Evolutionary conservation across 2,329 filamentous ascomycete genomes (phyloP), one percentile per base, ranked within the genome.

Genomic region (Sarocladium oryzae): DNA sequence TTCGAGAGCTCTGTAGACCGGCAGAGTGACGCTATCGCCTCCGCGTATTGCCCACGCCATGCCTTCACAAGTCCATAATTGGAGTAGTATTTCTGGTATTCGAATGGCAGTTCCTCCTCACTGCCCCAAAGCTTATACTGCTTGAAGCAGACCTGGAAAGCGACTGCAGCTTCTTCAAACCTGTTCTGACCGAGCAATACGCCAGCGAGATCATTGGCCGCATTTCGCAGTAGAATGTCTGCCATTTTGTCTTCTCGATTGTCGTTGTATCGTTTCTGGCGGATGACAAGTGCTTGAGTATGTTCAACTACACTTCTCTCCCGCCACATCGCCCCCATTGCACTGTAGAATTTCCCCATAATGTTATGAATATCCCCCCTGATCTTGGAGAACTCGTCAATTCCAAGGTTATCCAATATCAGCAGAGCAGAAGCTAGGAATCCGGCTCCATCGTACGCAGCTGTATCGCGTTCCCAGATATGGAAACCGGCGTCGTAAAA

Each of bases 61-160:
- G 23, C 9, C n/a, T 45, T 6, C 13, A 45, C 40, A 8, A 28
- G 40, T 6, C 40, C 40, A n/a, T 45, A 16, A n/a, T 45, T 45
- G 13, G 23, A 45, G 23, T 45, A 45, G 40, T 45, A 45, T 23
- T 45, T 45, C 23, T 45, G 40, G n/a, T 45, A 45, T n/a, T 45
- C 40, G 23, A 45, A 45, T 4, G 40, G 40, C 24, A 45, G 5
- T 9, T 45, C 40, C 18, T 45, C 40, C 23, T 45, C 40, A n/a
- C 5, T 45, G 24, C 40, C 40, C 40, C 40, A 45, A 11, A 45
- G 21, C 23, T 30, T 45, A 23, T 45, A 45, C 18, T 45, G 40
- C 13, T 30, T 30, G 40, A 45, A 30, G 16, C 40, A 45, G n/a
- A 26, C 24, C n/a, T 45, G 21, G 40, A 45, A 45, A 18, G 40